phyloP scores from a whole-genome alignment of 2,329 filamentous ascomycete genomes.

The Curvularia sp. region DNA sequence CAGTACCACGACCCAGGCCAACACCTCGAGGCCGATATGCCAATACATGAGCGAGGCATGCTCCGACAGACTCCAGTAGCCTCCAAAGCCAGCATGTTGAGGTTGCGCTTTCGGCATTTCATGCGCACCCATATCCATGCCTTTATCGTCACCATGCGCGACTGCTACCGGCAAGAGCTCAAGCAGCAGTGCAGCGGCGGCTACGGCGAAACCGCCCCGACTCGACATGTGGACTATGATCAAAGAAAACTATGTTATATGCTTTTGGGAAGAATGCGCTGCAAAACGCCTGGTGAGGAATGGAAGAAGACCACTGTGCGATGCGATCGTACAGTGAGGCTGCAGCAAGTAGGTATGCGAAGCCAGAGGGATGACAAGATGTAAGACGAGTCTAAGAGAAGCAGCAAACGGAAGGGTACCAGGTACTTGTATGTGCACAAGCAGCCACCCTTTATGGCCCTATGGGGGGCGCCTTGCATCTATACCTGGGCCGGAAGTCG shows the following conservation, averaged over 20 bases:
- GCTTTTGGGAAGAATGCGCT: not conserved
- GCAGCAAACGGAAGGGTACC: conserved; percentile 17
- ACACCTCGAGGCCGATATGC: conserved; percentile 73
- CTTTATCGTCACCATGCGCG: conserved; percentile 52
- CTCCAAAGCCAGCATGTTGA: conserved; percentile 43
- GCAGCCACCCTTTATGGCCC: conserved; percentile 6
- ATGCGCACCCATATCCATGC: conserved; percentile 37
- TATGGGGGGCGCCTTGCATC: conserved; percentile 14
- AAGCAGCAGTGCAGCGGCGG: conserved; percentile 51
- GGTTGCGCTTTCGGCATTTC: conserved; percentile 26
- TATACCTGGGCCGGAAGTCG: conserved; percentile 34
- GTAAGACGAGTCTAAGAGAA: conserved; percentile 10
- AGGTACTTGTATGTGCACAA: conserved; percentile 9
- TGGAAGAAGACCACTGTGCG: not conserved
- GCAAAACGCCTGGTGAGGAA: conserved; percentile 3
- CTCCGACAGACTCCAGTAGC: conserved; percentile 66
- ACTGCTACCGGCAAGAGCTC: conserved; percentile 49
- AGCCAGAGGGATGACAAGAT: conserved; percentile 11
- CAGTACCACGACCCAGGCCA: conserved; percentile 75
- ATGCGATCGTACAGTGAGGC: not conserved
- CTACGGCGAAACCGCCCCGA: conserved; percentile 29
- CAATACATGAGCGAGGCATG: conserved; percentile 66
- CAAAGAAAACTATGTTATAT: conserved; percentile 3
- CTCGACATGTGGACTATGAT: conserved; percentile 39
- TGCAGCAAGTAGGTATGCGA: conserved; percentile 9